Evolutionary conservation across 2,329 filamentous ascomycete species (phyloP).

Genomic region (Akanthomyces dipterigenus): DNA sequence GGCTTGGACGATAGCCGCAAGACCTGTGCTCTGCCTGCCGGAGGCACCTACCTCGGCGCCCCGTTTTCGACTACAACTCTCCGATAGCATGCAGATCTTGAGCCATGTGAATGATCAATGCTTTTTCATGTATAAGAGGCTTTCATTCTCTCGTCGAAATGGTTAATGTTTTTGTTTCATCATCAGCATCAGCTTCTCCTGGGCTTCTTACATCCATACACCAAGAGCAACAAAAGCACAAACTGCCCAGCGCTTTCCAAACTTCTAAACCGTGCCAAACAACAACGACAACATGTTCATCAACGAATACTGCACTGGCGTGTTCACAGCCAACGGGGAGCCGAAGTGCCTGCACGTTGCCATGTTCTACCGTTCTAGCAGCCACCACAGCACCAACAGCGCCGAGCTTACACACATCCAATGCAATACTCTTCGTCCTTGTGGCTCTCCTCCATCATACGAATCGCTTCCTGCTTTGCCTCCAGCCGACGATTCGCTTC

Average conservation of each 20-base stretch:
- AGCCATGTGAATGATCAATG: background rate
- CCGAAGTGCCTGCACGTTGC: background rate
- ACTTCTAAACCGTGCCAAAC: background rate
- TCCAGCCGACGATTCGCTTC: background rate
- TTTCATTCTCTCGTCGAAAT: background rate
- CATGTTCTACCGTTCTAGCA: background rate
- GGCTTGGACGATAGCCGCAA: background rate
- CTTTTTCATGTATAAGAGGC: background rate
- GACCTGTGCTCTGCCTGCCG: too few species aligned
- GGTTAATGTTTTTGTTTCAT: background rate
- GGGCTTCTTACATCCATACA: background rate
- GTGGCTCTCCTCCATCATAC: background rate
- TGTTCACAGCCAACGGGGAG: background rate
- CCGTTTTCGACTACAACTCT: background rate
- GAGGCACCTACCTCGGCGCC: background rate
- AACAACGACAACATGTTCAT: too few species aligned
- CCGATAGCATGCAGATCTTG: background rate
- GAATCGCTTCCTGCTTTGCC: background rate
- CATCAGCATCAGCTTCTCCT: background rate
- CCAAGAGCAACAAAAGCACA: background rate
- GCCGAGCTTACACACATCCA: background rate
- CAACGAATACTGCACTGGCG: background rate
- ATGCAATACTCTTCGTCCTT: background rate
- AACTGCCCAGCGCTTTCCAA: background rate
- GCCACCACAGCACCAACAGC: background rate